Evolutionary conservation across 805 yeast genomes (phyloP).

Genomic region (Nakazawaea siamensis): DNA sequence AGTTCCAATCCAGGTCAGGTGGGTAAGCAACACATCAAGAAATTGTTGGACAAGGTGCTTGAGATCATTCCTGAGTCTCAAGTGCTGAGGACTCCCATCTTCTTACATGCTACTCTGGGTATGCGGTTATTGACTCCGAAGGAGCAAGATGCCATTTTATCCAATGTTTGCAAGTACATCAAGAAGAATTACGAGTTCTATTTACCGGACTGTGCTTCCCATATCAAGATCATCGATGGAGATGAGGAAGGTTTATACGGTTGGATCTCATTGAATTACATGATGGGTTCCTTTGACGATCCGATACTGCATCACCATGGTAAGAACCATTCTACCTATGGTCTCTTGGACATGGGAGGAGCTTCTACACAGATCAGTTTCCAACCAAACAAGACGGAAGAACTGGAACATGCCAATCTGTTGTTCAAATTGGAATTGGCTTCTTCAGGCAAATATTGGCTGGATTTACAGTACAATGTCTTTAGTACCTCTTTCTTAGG

Average conservation of each 20-base stretch:
- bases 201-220: slow-evolving; percentile 54
- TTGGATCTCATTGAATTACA: slow-evolving; percentile 56
- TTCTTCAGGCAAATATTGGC: slow-evolving; percentile 19
- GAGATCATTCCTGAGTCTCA: slow-evolving; percentile 52
- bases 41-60: slow-evolving; percentile 38
- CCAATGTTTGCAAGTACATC: slow-evolving; percentile 41
- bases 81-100: slow-evolving; percentile 55
- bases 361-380: slow-evolving; percentile 60
- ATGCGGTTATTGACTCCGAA: slow-evolving; percentile 49
- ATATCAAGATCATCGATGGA: slow-evolving; percentile 54
- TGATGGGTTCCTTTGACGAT: slow-evolving; percentile 34
- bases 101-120: slow-evolving; percentile 65
- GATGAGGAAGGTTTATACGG: slow-evolving; percentile 60
- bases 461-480: slow-evolving; percentile 28
- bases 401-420: slow-evolving; percentile 34
- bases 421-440: slow-evolving; percentile 37
- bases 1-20: slow-evolving; percentile 37
- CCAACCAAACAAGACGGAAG: slow-evolving; percentile 43
- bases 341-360: slow-evolving; percentile 57
- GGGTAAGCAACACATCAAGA: slow-evolving; percentile 42
- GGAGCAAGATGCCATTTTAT: slow-evolving; percentile 33
- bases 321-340: slow-evolving; percentile 39
- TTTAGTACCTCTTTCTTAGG: slow-evolving; percentile 53
- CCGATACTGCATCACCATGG: slow-evolving; percentile 32
- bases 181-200: slow-evolving; percentile 37